Evolutionary conservation across 2,329 filamentous ascomycete genomes (phyloP).

Genomic region (Macrophomina phaseolina): DNA sequence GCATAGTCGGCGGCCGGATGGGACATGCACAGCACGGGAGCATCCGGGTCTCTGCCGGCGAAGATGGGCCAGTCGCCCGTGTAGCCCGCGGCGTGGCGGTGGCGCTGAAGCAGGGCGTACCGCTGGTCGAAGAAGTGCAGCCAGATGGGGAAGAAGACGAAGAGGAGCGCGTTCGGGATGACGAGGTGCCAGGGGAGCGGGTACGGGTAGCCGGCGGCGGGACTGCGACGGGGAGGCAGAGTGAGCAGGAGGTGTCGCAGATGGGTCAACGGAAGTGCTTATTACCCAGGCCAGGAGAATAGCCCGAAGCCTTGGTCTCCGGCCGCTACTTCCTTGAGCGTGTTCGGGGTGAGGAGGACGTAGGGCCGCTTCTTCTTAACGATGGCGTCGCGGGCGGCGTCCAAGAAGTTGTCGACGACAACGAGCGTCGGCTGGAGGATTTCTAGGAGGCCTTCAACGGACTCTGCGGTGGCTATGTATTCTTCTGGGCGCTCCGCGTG

Average conservation of each 20-base stretch:
- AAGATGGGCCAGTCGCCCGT: not conserved
- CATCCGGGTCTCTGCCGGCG: not conserved
- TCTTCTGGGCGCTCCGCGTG: not conserved
- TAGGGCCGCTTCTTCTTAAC: not conserved
- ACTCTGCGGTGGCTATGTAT: not conserved
- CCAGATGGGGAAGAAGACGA: constrained; percentile 1
- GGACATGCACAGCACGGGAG: not conserved
- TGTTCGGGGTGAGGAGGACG: not conserved
- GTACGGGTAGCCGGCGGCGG: not conserved
- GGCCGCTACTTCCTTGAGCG: not conserved
- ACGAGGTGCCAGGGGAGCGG: not conserved
- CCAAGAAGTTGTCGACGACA: not conserved
- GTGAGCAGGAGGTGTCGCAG: not conserved
- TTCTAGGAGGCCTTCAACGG: not conserved
- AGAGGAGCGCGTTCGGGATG: not conserved
- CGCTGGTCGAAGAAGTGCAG: not conserved
- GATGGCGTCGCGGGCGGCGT: not conserved
- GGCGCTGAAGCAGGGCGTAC: not conserved
- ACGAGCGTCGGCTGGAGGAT: not conserved
- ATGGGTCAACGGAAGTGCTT: too few species aligned
- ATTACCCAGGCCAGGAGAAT: not conserved
- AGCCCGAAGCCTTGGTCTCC: not conserved
- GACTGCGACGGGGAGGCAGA: not conserved
- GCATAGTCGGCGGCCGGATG: not conserved
- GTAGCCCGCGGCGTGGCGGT: not conserved